phyloP scores from a whole-genome alignment of 1,284 basidiomycete genomes.

The Boletus semigastroideus region DNA sequence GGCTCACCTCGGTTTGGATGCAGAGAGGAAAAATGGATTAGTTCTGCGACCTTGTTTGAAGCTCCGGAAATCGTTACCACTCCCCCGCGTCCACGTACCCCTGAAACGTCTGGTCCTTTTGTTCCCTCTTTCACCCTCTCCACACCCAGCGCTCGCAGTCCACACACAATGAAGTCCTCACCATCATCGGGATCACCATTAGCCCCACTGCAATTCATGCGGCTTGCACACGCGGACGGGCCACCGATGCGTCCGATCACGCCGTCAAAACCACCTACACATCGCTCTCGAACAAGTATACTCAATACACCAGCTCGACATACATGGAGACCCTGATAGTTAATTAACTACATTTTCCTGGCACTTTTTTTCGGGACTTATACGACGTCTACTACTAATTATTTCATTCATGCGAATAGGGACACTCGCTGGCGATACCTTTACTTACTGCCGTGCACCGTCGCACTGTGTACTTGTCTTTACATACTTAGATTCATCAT shows the following conservation, averaged over 20 bases:
- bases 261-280: slow-evolving; percentile 40
- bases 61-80: slow-evolving; percentile 44
- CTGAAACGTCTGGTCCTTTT: slow-evolving; percentile 55
- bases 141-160: slow-evolving; percentile 47
- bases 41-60: slow-evolving; percentile 67
- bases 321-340: slow-evolving; percentile 35
- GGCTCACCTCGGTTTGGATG: slow-evolving; percentile 38
- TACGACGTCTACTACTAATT: slow-evolving; percentile 26
- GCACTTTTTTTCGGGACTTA: slow-evolving; percentile 18
- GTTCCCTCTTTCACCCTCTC: slow-evolving; percentile 51
- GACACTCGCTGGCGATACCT: slow-evolving; percentile 27
- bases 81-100: slow-evolving; percentile 61
- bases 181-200: slow-evolving; percentile 53
- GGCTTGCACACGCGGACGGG: slow-evolving; percentile 47
- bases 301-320: slow-evolving; percentile 36
- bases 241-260: slow-evolving; percentile 41
- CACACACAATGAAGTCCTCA: slow-evolving; percentile 43
- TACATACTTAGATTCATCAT: slow-evolving; percentile 18
- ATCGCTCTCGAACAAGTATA: slow-evolving; percentile 34
- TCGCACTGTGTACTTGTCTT: slow-evolving; percentile 29
- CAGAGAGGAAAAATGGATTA: slow-evolving; percentile 78
- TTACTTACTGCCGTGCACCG: slow-evolving; percentile 23
- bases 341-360: slow-evolving; percentile 13
- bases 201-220: slow-evolving; percentile 56
- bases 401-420: slow-evolving; percentile 32